Conservation (phyloP, 2,329 filamentous ascomycete species). For the Penicillium sp. region DNA sequence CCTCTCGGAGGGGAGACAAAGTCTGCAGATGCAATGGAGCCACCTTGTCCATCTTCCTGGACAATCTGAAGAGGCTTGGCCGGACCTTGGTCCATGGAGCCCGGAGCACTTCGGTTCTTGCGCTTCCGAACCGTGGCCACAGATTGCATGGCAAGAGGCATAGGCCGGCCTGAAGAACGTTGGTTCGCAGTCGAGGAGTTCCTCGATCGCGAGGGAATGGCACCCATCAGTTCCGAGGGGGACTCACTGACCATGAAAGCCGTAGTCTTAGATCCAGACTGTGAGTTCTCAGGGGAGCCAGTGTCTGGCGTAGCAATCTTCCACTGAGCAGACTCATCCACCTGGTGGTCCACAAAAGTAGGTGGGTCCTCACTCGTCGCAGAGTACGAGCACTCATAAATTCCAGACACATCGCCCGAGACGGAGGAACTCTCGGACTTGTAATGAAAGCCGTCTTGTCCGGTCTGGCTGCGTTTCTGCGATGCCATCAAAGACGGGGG, state of each 20-base stretch:
- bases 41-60: slow-evolving; percentile 45
- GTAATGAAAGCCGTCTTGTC: slow-evolving; percentile 34
- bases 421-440: slow-evolving; percentile 40
- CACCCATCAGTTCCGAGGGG: slow-evolving; percentile 30
- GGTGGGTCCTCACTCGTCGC: slow-evolving; percentile 32
- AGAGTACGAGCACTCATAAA: slow-evolving; percentile 37
- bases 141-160: slow-evolving; percentile 34
- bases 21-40: slow-evolving; percentile 43
- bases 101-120: slow-evolving; percentile 32
- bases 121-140: slow-evolving; percentile 36
- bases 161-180: slow-evolving; percentile 27
- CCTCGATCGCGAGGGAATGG: slow-evolving; percentile 25
- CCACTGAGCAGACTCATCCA: slow-evolving; percentile 34
- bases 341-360: slow-evolving; percentile 29
- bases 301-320: slow-evolving; percentile 27
- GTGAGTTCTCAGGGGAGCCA: slow-evolving; percentile 26
- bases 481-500: slow-evolving; percentile 23
- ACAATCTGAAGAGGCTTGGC: slow-evolving; percentile 43
- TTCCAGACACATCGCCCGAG: slow-evolving; percentile 35
- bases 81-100: slow-evolving; percentile 30
- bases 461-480: slow-evolving; percentile 17
- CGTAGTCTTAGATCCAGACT: slow-evolving; percentile 27
- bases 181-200: slow-evolving; percentile 25
- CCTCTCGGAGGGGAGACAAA: slow-evolving; percentile 45
- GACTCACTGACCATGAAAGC: slow-evolving; percentile 40